Base-by-base conservation (phyloP, 495 filamentous ascomycete species). In the Aspergillus bertholletiae region DNA sequence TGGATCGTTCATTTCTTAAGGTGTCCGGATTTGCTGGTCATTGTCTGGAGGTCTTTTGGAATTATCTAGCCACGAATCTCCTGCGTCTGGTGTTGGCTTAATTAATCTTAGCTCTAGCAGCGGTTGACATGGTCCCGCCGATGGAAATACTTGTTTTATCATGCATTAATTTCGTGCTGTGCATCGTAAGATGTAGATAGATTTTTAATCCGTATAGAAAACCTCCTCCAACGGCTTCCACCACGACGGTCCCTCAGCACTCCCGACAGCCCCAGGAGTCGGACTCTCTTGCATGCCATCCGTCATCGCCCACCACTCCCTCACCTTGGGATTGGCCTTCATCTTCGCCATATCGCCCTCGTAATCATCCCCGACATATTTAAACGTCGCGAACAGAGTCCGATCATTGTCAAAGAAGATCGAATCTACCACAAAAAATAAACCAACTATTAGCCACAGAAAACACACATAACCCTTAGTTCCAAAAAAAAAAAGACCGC, bases 241-340 rank as follows among this genome's bases (percentile, higher is more conserved):
- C 88, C 86, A 90, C 0, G 79, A 73, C 18, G 84, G 84, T 40
- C 82, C 83, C 17, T 84, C 81, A 46, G 77, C 78, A 62, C 84
- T 87, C 30, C 74, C 73, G 57, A 77, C 80, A 7, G 87, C 86
- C 1, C 85, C 86, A 0, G 77, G 72, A 27, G 88, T 81, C 20
- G 85, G 72, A 41, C 71, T 76, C 66, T 83, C 71, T 69, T 91
- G 88, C 73, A 84, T 86, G 15, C 74, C 71, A 70, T 91, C 87
- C 20, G 88, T 90, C 80, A 91, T 84, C 27, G 73, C 73, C 87
- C 88, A 91, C 88, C 87, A 91, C 65, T 88, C 84, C 39, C 81
- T 77, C 18, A 90, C 84, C 56, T 86, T 88, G 2, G 81, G 77
- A 60, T 88, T 87, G 21, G 77, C 80, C 6, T 74, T 69, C 88